A percentile compares a stretch with the other conserved stretches of the same genome.
phyloP scores from a whole-genome alignment of 2,329 filamentous ascomycete genomes.

The Colletotrichum agaves region DNA sequence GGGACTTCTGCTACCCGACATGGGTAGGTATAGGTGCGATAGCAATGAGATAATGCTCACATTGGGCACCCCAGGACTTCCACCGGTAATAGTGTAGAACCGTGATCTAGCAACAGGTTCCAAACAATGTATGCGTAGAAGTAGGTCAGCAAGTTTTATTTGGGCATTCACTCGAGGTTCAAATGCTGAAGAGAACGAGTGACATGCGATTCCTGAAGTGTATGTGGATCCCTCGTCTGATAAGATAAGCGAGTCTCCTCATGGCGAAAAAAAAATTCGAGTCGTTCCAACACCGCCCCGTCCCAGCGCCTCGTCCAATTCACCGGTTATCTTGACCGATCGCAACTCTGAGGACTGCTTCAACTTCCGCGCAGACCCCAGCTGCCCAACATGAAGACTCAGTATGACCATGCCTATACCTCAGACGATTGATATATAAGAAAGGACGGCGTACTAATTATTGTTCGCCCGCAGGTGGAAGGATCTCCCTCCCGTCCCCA shows the following conservation, averaged over 20 bases:
- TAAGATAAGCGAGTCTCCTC: slow-evolving; percentile 42
- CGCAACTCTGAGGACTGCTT: slow-evolving; percentile 38
- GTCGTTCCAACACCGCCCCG: slow-evolving; percentile 17
- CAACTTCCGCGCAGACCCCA: slow-evolving; percentile 28
- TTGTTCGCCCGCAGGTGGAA: slow-evolving; percentile 60
- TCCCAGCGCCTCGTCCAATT: slow-evolving; percentile 20
- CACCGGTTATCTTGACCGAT: slow-evolving; percentile 30
- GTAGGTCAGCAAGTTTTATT: too few species aligned
- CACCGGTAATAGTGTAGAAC: too few species aligned
- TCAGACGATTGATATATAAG: background rate
- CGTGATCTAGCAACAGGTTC: background rate
- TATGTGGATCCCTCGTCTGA: slow-evolving; percentile 28
- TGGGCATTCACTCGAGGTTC: background rate
- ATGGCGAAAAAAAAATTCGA: slow-evolving; percentile 38
- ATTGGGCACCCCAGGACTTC: too few species aligned
- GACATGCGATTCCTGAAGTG: slow-evolving; percentile 1
- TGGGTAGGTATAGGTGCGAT: too few species aligned
- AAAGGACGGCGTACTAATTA: slow-evolving; percentile 5
- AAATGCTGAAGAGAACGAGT: background rate
- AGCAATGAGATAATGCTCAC: too few species aligned
- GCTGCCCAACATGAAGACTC: slow-evolving; percentile 38
- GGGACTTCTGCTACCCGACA: background rate
- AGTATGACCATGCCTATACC: slow-evolving; percentile 2
- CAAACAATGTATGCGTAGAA: too few species aligned
- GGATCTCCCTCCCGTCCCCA: slow-evolving; percentile 88